phyloP scores from a whole-genome alignment of 495 filamentous ascomycete genomes.

The Penicillium cinerascens region DNA sequence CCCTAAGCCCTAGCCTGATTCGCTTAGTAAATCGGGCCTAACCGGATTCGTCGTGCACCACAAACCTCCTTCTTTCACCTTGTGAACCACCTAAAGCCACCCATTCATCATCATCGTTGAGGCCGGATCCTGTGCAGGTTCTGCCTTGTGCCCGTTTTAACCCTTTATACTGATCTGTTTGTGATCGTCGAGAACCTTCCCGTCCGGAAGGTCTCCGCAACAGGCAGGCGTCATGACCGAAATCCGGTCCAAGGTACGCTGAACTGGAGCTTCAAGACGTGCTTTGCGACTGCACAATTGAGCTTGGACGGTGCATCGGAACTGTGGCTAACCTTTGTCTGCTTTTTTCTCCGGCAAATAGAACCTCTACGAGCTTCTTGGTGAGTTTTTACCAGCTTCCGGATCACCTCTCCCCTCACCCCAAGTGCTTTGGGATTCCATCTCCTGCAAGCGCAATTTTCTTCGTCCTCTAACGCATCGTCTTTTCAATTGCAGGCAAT shows the following conservation, averaged over 20 bases:
- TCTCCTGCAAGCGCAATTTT: not conserved
- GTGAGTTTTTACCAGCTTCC: conserved; percentile 50
- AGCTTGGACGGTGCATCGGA: conserved; percentile 1
- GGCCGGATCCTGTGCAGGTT: conserved; percentile 37
- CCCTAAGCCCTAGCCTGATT: conserved; percentile 29
- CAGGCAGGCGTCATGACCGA: conserved; percentile 50
- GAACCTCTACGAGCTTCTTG: conserved; percentile 89
- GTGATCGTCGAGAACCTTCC: conserved; percentile 48
- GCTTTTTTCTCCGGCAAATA: conserved; percentile 15
- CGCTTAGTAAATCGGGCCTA: conserved; percentile 28
- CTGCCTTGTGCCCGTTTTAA: conserved; percentile 33
- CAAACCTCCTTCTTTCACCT: conserved; percentile 20
- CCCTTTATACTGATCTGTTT: conserved; percentile 27
- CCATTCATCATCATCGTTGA: conserved; percentile 25
- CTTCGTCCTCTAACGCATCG: conserved; percentile 19
- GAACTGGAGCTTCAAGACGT: conserved; percentile 12
- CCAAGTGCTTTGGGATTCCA: not conserved
- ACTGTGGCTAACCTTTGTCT: conserved; percentile 26
- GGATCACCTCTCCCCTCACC: not conserved
- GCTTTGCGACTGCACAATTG: conserved; percentile 10
- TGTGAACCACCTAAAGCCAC: conserved; percentile 3
- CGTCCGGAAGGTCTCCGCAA: conserved; percentile 45
- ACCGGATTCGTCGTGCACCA: conserved; percentile 26
- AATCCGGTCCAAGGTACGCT: conserved; percentile 50
- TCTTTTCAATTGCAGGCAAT: conserved; percentile 59